Evolutionary conservation across 805 yeast genomes (phyloP).

Genomic region (Wickerhamomyces alni): DNA sequence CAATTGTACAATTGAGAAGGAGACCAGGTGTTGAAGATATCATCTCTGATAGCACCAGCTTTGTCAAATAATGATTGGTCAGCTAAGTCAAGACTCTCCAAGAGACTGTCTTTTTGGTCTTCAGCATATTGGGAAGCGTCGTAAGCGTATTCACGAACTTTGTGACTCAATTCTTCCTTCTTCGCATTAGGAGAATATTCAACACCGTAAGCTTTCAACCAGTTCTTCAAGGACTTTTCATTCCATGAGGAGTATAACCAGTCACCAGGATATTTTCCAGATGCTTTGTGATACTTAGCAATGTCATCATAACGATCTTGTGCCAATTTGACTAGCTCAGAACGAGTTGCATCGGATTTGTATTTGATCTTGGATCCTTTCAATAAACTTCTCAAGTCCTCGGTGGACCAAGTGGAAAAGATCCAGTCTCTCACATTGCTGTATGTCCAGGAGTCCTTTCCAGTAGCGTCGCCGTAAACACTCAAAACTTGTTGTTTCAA

Average conservation of each 20-base stretch:
- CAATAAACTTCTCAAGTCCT: slow-evolving; percentile 28
- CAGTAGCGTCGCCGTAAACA: slow-evolving; percentile 2
- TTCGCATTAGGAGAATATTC: slow-evolving; percentile 25
- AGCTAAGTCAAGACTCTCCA: slow-evolving; percentile 34
- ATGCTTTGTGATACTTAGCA: slow-evolving; percentile 28
- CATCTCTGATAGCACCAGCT: slow-evolving; percentile 34
- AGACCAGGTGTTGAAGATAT: slow-evolving; percentile 46
- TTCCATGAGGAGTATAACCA: slow-evolving; percentile 53
- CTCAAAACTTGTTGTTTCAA: slow-evolving; percentile 13
- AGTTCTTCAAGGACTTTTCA: slow-evolving; percentile 37
- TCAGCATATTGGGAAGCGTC: slow-evolving; percentile 34
- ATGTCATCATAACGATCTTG: slow-evolving; percentile 35
- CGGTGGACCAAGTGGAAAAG: slow-evolving; percentile 40
- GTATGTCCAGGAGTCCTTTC: slow-evolving; percentile 1
- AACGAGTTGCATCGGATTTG: slow-evolving; percentile 25
- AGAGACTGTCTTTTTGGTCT: slow-evolving; percentile 31
- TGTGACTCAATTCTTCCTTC: slow-evolving; percentile 39
- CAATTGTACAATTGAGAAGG: slow-evolving; percentile 50
- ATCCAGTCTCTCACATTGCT: slow-evolving; percentile 34
- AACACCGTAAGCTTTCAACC: slow-evolving; percentile 43
- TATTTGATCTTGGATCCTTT: slow-evolving; percentile 26
- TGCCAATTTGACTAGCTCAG: slow-evolving; percentile 36
- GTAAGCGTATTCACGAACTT: slow-evolving; percentile 40
- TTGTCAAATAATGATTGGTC: slow-evolving; percentile 31
- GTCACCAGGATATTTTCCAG: slow-evolving; percentile 44